Base-by-base conservation (phyloP, 441 rosid species). In the Euphorbia celastroides region DNA sequence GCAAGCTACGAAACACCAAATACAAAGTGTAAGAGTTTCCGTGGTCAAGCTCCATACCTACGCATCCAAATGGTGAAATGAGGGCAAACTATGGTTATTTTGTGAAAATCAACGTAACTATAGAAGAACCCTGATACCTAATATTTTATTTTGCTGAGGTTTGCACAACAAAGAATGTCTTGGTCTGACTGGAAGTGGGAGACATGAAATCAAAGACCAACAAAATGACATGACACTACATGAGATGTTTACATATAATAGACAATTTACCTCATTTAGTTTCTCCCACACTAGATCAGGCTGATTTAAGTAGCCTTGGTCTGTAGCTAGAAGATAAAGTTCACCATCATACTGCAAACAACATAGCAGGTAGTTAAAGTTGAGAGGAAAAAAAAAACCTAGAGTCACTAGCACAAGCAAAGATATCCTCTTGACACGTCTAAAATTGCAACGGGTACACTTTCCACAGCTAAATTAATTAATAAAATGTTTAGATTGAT, bases 281-380 rank as follows among this genome's bases (percentile, higher is more conserved):
- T 92, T 92, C 78, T 95, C 98, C 99, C 99, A 95, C 38, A 95
- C 97, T 79, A 95, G 72, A 78, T 92, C 95, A 28, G 90, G 92
- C 78, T 95, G 95, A 77, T 87, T 88, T 67, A 95, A 70, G 75
- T 92, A 92, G 68, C 99, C 99, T 78, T 92, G 98, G 82, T 95
- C 99, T n/a, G 98, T 92, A 54, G 96, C 99, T 84, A 92, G 77
- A 69, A 95, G 98, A 80, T 95, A 95, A n/a, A 95, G 98, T 69
- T 95, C 87, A 64, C 95, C 88, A 70, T 92, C 86, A 72, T 84
- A 95, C 99, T 91, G 90, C 81, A 83, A 74, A 77, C 23, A 44
- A 71, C 59, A 44, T 8, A 28, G 68, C 56, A 68, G 48, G 50
- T 17, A 68, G 32, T 30, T 11, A 46, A 62, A 52, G 51, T 38